These are phyloP conservation scores for Dryadomyces quercus-mongolicae DNA, from an alignment of 2,329 filamentous ascomycete genomes.

Conservation along the genomic window DNA sequence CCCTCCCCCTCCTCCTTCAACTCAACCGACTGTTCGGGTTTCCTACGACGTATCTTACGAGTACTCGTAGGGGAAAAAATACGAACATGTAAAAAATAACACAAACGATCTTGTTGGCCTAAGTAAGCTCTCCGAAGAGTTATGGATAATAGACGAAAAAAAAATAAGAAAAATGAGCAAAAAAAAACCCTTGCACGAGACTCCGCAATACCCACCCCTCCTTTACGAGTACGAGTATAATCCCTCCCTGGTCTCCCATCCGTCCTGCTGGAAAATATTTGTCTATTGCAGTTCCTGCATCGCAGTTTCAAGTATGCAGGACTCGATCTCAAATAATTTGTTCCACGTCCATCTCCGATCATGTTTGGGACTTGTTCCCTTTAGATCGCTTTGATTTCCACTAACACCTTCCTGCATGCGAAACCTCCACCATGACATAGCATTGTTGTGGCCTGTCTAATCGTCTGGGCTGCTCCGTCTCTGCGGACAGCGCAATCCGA, in stretches of 20 bases:
- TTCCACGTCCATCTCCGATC: background rate
- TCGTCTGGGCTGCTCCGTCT: background rate
- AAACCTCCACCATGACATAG: background rate
- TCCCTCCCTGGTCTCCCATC: background rate
- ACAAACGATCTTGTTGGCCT: background rate
- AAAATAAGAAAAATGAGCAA: background rate
- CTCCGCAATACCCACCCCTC: slow-evolving; percentile 2
- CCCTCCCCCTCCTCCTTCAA: background rate
- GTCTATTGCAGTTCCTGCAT: background rate
- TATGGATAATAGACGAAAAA: background rate
- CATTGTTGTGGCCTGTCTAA: background rate
- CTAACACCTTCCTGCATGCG: background rate
- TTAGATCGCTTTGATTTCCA: background rate
- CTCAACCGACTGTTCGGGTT: background rate
- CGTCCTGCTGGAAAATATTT: background rate
- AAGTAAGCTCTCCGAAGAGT: background rate
- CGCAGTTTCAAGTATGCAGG: background rate
- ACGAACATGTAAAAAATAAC: background rate
- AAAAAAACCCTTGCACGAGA: background rate
- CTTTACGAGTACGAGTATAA: background rate
- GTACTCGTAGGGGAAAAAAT: background rate
- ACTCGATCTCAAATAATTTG: background rate
- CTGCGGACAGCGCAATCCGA: background rate
- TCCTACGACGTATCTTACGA: background rate
- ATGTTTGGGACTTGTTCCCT: background rate